A percentile compares a stretch with the other conserved stretches of the same genome.
phyloP scores from a whole-genome alignment of 139 green algal species.

The Chlorella ohadii region DNA sequence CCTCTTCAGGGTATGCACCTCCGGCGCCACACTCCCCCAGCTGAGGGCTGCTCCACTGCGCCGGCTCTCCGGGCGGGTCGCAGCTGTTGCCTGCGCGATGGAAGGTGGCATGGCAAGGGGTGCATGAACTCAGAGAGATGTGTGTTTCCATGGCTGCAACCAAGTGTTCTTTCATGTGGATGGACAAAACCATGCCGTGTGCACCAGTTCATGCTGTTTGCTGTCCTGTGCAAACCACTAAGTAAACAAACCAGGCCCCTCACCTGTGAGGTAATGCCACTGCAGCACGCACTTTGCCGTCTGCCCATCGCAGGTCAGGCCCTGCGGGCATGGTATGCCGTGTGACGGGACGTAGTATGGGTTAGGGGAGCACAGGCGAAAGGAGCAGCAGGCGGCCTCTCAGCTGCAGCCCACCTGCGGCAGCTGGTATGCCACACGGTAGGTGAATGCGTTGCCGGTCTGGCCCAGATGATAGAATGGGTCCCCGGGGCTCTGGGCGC shows the following conservation, averaged over 20 bases:
- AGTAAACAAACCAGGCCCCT: too few relatives aligned
- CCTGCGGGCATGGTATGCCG: neutral
- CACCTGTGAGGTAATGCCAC: conserved; percentile 44
- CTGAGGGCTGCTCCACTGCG: conserved; percentile 15
- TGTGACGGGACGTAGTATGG: too few relatives aligned
- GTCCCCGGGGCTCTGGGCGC: conserved; percentile 16
- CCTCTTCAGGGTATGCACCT: conserved; percentile 37
- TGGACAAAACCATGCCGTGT: too few relatives aligned
- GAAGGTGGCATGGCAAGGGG: too few relatives aligned
- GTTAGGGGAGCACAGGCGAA: too few relatives aligned
- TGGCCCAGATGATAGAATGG: conserved; percentile 31
- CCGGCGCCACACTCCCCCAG: conserved; percentile 46
- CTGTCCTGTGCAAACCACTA: too few relatives aligned
- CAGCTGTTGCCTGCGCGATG: conserved; percentile 61
- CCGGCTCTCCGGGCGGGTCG: conserved; percentile 48
- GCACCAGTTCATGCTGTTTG: too few relatives aligned
- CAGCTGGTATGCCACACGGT: conserved; percentile 53
- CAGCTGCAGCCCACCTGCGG: neutral
- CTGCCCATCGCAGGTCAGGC: conserved; percentile 25
- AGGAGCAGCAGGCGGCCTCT: too few relatives aligned
- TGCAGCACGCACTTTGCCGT: neutral
- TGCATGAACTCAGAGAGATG: too few relatives aligned
- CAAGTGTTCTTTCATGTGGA: too few relatives aligned
- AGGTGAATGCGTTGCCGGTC: conserved; percentile 9
- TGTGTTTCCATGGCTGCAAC: too few relatives aligned